Base-by-base conservation (phyloP, 805 yeast species). In the Helenozyma rhizophorensis region DNA sequence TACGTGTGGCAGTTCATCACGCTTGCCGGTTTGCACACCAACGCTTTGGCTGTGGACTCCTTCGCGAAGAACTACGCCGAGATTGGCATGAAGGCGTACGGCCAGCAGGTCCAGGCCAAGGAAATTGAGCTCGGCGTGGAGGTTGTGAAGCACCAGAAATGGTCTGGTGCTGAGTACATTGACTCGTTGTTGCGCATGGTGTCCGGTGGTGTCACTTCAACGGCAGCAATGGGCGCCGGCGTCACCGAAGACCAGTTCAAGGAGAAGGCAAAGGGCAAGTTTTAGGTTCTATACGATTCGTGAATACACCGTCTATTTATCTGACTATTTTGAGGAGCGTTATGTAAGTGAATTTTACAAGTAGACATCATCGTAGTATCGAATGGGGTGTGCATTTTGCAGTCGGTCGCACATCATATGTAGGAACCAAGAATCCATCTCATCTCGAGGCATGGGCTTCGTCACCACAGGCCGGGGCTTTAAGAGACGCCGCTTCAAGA, bases 141-240 rank as follows among this genome's bases (percentile, higher is more conserved):
- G 63, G 95, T 90, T 39, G 94, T 90, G 44, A 90, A 88, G 73
- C 97, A 90, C 65, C 97, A 90, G 66, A 87, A 89, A 64, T 90
- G 97, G 97, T 87, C 96, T 26, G 97, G 97, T 58, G 97, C 97
- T 19, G 95, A 86, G 65, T 89, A 87, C 70, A 83, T 90, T 55
- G 97, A 90, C 63, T 81, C 86, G 39, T 70, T 90, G 54, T 78
- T 90, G 61, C 88, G 82, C 63, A 71, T 87, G 64, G 93, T 88
- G 16, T 81, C 93, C 36, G 97, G 97, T 52, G 97, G 97, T 68
- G 83, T 89, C 37, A 74, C 89, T 32, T 82, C 95, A 13, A 90
- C 97, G 30, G 95, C 97, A 47, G 97, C 97, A 30, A 90, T 90
- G 97, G 97, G 97, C 56, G 82, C 82, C 42, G 97, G 97, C 70